Conservation (phyloP, 2,329 filamentous ascomycete genomes). For the Penicillium expansum region DNA sequence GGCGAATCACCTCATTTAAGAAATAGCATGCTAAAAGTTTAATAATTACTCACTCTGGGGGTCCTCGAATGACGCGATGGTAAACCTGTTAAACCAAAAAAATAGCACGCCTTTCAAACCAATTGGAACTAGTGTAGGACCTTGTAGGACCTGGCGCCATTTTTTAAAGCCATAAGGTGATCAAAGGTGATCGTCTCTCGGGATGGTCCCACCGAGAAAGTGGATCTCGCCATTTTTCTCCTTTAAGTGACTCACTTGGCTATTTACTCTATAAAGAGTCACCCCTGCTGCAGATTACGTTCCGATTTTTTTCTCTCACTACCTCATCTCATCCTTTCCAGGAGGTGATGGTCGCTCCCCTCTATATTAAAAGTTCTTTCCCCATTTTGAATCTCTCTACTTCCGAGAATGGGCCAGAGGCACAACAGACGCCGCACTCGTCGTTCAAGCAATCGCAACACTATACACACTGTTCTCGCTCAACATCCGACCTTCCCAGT, state of each 20-base stretch:
- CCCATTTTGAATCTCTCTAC: background rate
- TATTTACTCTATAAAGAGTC: conserved; percentile 15
- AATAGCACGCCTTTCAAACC: conserved; percentile 18
- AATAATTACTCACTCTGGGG: background rate
- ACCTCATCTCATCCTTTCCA: conserved; percentile 39
- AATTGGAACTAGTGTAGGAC: conserved; percentile 1
- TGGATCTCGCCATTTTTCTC: conserved; percentile 13
- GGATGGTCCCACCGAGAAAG: conserved; percentile 18
- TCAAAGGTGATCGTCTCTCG: conserved; percentile 21
- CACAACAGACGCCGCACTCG: conserved; percentile 48
- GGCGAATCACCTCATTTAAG: conserved; percentile 1
- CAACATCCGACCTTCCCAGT: background rate
- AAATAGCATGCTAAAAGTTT: background rate
- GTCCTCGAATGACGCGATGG: conserved; percentile 1
- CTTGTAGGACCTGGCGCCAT: conserved; percentile 8
- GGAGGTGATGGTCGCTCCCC: conserved; percentile 40
- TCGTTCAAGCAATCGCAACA: conserved; percentile 36
- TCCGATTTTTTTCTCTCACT: conserved; percentile 10
- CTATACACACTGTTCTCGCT: conserved; percentile 2
- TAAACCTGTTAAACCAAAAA: background rate
- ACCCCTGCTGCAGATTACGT: conserved; percentile 13
- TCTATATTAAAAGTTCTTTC: conserved; percentile 22
- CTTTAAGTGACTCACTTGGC: conserved; percentile 21
- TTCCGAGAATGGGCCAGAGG: conserved; percentile 44
- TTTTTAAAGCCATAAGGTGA: conserved; percentile 8